phyloP scores from a whole-genome alignment of 169 alveolate genomes.

The Plasmodium vinckei region DNA sequence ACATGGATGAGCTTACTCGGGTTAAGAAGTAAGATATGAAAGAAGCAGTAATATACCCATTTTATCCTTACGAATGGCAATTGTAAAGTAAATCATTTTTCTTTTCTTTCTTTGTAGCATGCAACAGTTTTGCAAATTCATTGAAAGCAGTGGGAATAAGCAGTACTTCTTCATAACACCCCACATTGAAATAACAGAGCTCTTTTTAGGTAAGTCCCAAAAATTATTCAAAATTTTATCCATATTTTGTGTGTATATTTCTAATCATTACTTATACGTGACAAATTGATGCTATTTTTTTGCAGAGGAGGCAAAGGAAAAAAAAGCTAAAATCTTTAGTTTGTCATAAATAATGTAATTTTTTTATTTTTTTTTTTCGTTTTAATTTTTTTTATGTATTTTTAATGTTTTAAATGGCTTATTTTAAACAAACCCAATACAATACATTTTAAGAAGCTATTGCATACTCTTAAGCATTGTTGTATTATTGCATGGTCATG shows the following conservation, averaged over 20 bases:
- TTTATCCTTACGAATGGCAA: not conserved
- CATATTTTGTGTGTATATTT: too few relatives aligned
- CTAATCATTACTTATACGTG: too few relatives aligned
- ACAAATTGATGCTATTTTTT: constrained; percentile 4
- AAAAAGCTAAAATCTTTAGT: constrained; percentile 64
- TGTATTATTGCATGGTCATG: too few relatives aligned
- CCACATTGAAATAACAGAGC: constrained; percentile 68
- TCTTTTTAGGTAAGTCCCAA: constrained; percentile 48
- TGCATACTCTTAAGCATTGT: too few relatives aligned
- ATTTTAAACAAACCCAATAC: too few relatives aligned
- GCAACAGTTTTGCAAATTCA: constrained; percentile 47
- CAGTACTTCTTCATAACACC: constrained; percentile 74
- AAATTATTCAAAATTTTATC: not conserved
- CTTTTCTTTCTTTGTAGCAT: constrained; percentile 19
- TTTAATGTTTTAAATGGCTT: constrained; percentile 16
- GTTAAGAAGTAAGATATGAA: constrained; percentile 55
- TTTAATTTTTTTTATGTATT: constrained; percentile 10
- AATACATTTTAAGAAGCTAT: too few relatives aligned
- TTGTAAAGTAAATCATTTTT: not conserved
- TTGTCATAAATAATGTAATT: constrained; percentile 26
- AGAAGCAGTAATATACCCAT: not conserved
- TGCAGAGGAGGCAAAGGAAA: constrained; percentile 58
- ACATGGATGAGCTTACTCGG: constrained; percentile 82
- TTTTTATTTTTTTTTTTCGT: not conserved
- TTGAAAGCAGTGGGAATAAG: constrained; percentile 38